These are phyloP conservation scores for Vanrija sp. DNA, from an alignment of 1,284 basidiomycete species.

Conservation along the genomic window DNA sequence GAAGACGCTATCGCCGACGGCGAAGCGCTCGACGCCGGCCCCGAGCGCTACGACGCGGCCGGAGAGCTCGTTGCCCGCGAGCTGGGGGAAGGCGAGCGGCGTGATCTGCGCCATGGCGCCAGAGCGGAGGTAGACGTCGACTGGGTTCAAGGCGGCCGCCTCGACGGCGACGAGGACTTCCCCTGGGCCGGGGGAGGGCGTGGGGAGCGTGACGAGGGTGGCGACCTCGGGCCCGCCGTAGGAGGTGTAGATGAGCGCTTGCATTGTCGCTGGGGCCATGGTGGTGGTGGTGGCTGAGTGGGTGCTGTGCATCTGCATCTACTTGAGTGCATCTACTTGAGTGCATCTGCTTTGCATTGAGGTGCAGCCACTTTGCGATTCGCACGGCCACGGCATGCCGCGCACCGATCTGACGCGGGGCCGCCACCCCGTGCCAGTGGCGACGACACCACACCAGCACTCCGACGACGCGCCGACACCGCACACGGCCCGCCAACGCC, in stretches of 20 bases:
- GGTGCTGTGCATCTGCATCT: too few relatives aligned
- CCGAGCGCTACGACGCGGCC: conserved; percentile 50
- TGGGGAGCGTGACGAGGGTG: conserved; percentile 3
- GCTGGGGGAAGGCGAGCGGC: conserved; percentile 1
- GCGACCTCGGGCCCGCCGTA: conserved; percentile 22
- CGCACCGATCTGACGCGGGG: too few relatives aligned
- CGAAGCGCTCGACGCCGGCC: conserved; percentile 4
- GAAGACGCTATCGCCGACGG: conserved; percentile 52
- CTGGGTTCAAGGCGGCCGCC: conserved; percentile 28
- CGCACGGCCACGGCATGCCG: too few relatives aligned
- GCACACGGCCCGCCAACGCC: too few relatives aligned
- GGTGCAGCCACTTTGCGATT: too few relatives aligned
- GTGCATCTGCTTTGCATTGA: too few relatives aligned
- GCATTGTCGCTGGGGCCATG: conserved; percentile 10
- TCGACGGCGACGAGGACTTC: conserved; percentile 14
- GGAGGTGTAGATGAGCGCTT: conserved; percentile 14
- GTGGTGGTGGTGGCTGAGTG: neutral
- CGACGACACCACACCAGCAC: too few relatives aligned
- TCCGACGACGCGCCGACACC: too few relatives aligned
- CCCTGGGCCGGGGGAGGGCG: conserved; percentile 3
- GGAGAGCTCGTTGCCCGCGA: conserved; percentile 43
- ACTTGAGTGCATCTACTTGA: too few relatives aligned
- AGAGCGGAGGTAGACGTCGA: conserved; percentile 28
- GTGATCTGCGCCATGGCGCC: conserved; percentile 24
- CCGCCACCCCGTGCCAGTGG: too few relatives aligned